phyloP scores from a whole-genome alignment of 495 filamentous ascomycete genomes.

The Bryoglossum gracile region DNA sequence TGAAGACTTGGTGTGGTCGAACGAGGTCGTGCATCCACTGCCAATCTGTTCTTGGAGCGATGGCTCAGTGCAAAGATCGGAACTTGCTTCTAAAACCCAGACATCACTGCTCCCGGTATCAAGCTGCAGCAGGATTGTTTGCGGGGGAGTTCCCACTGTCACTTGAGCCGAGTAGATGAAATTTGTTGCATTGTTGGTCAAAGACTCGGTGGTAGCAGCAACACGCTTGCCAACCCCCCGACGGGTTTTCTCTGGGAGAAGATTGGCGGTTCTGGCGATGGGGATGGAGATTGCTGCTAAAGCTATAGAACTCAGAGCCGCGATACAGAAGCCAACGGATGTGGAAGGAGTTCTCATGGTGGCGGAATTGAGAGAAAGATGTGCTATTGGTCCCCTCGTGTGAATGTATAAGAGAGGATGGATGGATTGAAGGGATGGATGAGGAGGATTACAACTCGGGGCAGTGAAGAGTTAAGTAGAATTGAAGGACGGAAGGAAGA shows the following conservation, averaged over 20 bases:
- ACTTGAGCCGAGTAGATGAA: conserved; percentile 60
- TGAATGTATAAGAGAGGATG: neutral
- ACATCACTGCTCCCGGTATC: conserved; percentile 87
- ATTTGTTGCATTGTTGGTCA: conserved; percentile 35
- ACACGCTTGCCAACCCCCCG: conserved; percentile 2
- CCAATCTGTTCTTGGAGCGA: conserved; percentile 25
- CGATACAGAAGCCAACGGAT: conserved; percentile 6
- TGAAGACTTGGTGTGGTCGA: conserved; percentile 54
- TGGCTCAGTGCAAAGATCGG: conserved; percentile 36
- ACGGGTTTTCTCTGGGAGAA: neutral
- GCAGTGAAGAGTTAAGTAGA: too few species aligned
- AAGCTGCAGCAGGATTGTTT: conserved; percentile 46
- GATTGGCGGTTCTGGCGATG: conserved; percentile 5
- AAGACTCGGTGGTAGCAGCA: conserved; percentile 8
- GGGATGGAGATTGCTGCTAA: conserved; percentile 8
- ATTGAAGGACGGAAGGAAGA: neutral
- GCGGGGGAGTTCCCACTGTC: conserved; percentile 61
- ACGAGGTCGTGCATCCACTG: conserved; percentile 21
- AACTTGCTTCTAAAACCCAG: conserved; percentile 50
- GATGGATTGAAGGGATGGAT: neutral
- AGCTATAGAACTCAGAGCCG: conserved; percentile 7
- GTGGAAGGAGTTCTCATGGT: conserved; percentile 6
- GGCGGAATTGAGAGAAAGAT: neutral
- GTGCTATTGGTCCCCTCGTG: too few species aligned
- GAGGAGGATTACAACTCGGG: neutral